Base-by-base conservation (phyloP, 768 basidiomycete species). In the Termitomyces titanicus region DNA sequence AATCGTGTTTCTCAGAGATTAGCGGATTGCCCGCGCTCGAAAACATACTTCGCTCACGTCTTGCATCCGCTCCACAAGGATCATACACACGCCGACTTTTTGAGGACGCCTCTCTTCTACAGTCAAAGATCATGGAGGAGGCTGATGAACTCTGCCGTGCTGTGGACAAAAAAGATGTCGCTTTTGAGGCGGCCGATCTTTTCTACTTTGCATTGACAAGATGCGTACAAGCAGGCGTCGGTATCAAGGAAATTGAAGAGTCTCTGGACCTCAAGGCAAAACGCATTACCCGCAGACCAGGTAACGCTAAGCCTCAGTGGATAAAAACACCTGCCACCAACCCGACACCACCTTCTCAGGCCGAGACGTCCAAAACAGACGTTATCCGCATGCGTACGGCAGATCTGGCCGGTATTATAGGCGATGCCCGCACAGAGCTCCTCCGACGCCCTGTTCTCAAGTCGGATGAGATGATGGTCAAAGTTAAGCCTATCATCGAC, bases 51-150 rank as follows among this genome's bases (percentile, higher is more conserved):
- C 75, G 77, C 53, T 81, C 86, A 2, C 83, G 97, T 39, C 74
- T 90, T 43, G 72, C 73, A 33, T 79, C 82, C 24, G 93, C 96
- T 0, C 94, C 94, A 0, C 86, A 86, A 61, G 94, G 94, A 5
- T 94, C 92, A 1, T 99, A 99, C 71, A 98, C 97, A 17, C 84
- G 80, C 48, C 77, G 92, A 51, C 73, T 99, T 25, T 97, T 98
- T 72, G 77, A 80, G 40, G 92, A 98, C 66, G 73, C 86, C 5
- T 80, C 79, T 44, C 78, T 99, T n/a, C 75, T 98, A 43, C 82
- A 79, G 44, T 88, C 94, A 49, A 99, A 99, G 77, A 94, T 99
- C 60, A 92, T 90, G 86, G 97, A 99, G 71, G 97, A 99, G 69
- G 97, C 97, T 0, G 92, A 96, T 63, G 97, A 99, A 70, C 80